These are phyloP conservation scores for Ustilago xerochloae DNA, from an alignment of 1,284 basidiomycete genomes.

Conservation along the genomic window DNA sequence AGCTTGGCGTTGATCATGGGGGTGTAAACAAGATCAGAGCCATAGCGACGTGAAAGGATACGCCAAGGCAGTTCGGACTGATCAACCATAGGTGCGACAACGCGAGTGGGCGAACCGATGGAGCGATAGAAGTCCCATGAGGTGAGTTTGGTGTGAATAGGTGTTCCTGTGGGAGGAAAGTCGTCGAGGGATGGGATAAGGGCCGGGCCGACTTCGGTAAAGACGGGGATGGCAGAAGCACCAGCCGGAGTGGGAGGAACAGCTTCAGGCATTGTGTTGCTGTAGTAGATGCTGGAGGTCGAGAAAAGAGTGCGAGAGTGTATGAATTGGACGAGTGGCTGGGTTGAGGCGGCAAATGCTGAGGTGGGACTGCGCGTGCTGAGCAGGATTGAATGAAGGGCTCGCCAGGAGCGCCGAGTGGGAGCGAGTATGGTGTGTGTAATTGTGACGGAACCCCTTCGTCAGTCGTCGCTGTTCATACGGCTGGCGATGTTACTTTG, in stretches of 20 bases:
- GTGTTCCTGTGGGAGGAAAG: slow-evolving; percentile 63
- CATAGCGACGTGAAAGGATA: slow-evolving; percentile 85
- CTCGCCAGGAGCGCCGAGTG: slow-evolving; percentile 15
- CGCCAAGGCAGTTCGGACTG: slow-evolving; percentile 92
- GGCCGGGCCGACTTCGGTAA: slow-evolving; percentile 29
- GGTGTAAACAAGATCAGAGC: slow-evolving; percentile 84
- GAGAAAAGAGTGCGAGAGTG: background rate
- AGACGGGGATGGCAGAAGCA: background rate
- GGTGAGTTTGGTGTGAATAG: slow-evolving; percentile 73
- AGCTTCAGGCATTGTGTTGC: slow-evolving; percentile 36
- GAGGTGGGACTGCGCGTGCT: background rate
- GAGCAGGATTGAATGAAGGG: background rate
- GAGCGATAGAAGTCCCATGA: slow-evolving; percentile 86
- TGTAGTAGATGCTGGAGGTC: background rate
- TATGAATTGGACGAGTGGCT: too few relatives aligned
- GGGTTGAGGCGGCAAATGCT: background rate
- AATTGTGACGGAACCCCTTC: background rate
- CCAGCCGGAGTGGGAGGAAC: background rate
- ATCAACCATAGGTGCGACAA: slow-evolving; percentile 98
- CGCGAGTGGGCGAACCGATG: slow-evolving; percentile 83
- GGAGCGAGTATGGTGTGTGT: slow-evolving; percentile 15
- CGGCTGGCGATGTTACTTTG: background rate
- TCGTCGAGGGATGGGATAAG: slow-evolving; percentile 42
- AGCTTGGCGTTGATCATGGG: slow-evolving; percentile 98
- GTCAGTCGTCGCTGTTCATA: background rate